Conservation (phyloP, 176 grass and related monocot species). For the Carex scoparia region DNA sequence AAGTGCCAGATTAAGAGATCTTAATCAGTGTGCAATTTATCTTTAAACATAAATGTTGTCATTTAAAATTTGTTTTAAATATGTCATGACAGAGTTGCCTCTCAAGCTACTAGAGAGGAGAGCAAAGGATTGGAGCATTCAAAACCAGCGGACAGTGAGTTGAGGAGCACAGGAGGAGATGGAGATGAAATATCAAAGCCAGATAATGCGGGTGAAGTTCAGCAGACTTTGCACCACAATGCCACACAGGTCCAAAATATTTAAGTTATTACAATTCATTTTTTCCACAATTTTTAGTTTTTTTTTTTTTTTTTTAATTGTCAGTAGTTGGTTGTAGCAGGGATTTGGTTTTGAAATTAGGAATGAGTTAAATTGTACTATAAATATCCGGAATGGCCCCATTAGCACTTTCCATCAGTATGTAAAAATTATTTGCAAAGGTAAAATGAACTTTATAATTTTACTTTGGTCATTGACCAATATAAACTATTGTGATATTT, state of each 20-base stretch:
- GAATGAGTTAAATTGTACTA: neutral
- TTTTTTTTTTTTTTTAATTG: neutral
- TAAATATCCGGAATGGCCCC: neutral
- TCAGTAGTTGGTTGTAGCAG: neutral
- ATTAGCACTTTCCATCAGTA: neutral
- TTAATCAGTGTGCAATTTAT: neutral
- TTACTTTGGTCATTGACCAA: neutral
- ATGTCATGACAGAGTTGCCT: neutral
- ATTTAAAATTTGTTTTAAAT: neutral
- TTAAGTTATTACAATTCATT: neutral
- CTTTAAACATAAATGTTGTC: neutral
- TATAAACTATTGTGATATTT: neutral
- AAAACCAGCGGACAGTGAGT: constrained; percentile 6
- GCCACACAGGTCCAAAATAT: neutral
- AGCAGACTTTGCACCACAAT: neutral
- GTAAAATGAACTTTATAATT: neutral
- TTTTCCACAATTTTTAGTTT: neutral
- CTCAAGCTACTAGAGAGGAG: constrained; percentile 11
- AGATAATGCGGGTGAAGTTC: constrained; percentile 8
- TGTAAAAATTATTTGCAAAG: neutral
- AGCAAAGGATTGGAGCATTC: constrained; percentile 22
- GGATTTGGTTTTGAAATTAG: neutral
- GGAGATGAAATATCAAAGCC: constrained; percentile 12
- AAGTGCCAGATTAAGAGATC: too few relatives aligned
- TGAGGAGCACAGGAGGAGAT: constrained; percentile 12